Conservation (phyloP, 345 rosid species). For the Hypericum androsaemum region DNA sequence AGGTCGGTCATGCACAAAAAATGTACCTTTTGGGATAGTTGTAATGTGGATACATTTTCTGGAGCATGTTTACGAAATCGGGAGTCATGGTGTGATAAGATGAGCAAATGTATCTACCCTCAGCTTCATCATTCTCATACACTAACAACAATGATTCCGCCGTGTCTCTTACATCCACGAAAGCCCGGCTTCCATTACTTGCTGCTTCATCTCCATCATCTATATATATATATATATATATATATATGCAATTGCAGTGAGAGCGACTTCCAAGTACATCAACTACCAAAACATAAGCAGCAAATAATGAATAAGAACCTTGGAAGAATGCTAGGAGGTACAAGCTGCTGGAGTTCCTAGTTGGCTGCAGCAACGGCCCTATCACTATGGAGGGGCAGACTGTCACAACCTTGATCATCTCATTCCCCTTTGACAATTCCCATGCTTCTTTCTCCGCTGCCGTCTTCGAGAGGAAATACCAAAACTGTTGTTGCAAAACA, state of each 20-base stretch:
- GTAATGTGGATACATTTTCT: constrained; percentile 31
- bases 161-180: constrained; percentile 42
- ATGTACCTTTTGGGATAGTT: constrained; percentile 32
- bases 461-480: constrained; percentile 33
- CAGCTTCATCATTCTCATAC: constrained; percentile 32
- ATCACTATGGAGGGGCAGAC: constrained; percentile 37
- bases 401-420: constrained; percentile 30
- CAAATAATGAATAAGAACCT: constrained; percentile 18
- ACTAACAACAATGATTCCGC: constrained; percentile 36
- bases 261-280: constrained; percentile 66
- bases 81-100: constrained; percentile 18
- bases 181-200: constrained; percentile 19
- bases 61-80: constrained; percentile 24
- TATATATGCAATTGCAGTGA: constrained; percentile 29
- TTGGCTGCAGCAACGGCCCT: constrained; percentile 56
- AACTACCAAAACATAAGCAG: not conserved
- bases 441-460: constrained; percentile 35
- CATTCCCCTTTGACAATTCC: constrained; percentile 28
- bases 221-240: constrained; percentile 1
- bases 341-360: constrained; percentile 36
- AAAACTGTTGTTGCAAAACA: constrained; percentile 12
- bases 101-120: constrained; percentile 40
- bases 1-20: not conserved
- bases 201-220: constrained; percentile 29
- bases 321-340: constrained; percentile 24